These are phyloP conservation scores for Gracilaria domingensis DNA, from an alignment of 23 red algal species.

Conservation along the genomic window DNA sequence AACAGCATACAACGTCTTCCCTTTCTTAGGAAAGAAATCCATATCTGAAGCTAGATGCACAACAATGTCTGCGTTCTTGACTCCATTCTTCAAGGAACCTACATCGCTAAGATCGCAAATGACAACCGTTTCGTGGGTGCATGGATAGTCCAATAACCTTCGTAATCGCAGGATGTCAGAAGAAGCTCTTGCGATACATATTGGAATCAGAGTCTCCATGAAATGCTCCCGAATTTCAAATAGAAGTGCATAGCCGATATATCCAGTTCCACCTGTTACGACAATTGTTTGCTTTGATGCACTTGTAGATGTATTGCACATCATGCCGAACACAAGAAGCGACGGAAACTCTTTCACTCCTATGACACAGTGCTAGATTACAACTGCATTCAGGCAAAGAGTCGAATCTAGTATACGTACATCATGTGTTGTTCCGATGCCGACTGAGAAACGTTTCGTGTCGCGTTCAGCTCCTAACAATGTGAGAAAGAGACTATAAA, in stretches of 20 bases:
- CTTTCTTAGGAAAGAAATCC: slow-evolving; percentile 68
- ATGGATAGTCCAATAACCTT: slow-evolving; percentile 52
- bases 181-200: slow-evolving; percentile 36
- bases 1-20: background rate
- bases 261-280: slow-evolving; percentile 58
- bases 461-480: too few species aligned
- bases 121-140: slow-evolving; percentile 21
- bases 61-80: slow-evolving; percentile 57
- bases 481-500: too few species aligned
- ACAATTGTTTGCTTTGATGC: slow-evolving; percentile 17
- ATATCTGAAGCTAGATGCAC: slow-evolving; percentile 73
- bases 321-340: background rate
- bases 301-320: background rate
- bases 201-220: slow-evolving; percentile 13
- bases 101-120: slow-evolving; percentile 37
- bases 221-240: slow-evolving; percentile 24
- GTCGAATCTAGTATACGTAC: too few species aligned
- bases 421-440: too few species aligned
- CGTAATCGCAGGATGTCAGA: slow-evolving; percentile 47
- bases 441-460: too few species aligned
- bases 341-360: background rate
- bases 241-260: slow-evolving; percentile 50
- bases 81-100: slow-evolving; percentile 11
- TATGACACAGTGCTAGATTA: background rate
- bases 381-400: background rate